Evolutionary conservation across 805 yeast genomes (phyloP), one percentile per base, ranked within the genome.

Genomic region (Kazachstania viticola): DNA sequence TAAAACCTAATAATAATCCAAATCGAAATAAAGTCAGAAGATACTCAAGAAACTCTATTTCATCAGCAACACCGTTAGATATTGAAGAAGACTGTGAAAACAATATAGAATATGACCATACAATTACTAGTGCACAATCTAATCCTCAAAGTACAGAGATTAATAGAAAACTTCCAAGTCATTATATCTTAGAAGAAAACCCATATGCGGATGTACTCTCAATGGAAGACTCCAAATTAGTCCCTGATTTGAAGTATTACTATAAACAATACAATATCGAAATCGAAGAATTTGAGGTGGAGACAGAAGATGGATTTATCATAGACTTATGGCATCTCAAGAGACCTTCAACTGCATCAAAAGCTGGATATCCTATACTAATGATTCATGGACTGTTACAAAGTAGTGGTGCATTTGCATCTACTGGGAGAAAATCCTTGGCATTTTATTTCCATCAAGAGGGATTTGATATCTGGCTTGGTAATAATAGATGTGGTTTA

Each of bases 391-490:
- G 98, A 0, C 64, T 88, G 11, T 60, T 88, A 40, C 94, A 87
- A 48, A 79, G 93, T 15, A 74, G 88, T 0, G 95, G 87, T 0
- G 79, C 95, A 0, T 88, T 69, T 53, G 67, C 88, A 18, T 77
- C 94, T 0, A 62, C 81, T n/a, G 98, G 97, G 0, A 64, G 67
- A 35, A 73, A 79, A 37, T 79, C 94, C 9, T 56, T 91, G 27
- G 91, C 88, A 0, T 72, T 65, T 51, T 67, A 63, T 48, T 64
- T 64, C 30, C 54, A 57, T 24, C 58, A 62, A 21, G 54, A 62
- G 17, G 87, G 91, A 0, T 82, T 67, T 46, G 95, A 85, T 44
- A 84, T 85, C 7, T 85, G 95, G 95, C 52, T 85, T 33, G 95
- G 95, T 1, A 83, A 85, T 48, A 87, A 85, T 49, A 60, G 98